These are phyloP conservation scores for Gautieria morchelliformis DNA, from an alignment of 768 basidiomycete species.

Conservation along the genomic window DNA sequence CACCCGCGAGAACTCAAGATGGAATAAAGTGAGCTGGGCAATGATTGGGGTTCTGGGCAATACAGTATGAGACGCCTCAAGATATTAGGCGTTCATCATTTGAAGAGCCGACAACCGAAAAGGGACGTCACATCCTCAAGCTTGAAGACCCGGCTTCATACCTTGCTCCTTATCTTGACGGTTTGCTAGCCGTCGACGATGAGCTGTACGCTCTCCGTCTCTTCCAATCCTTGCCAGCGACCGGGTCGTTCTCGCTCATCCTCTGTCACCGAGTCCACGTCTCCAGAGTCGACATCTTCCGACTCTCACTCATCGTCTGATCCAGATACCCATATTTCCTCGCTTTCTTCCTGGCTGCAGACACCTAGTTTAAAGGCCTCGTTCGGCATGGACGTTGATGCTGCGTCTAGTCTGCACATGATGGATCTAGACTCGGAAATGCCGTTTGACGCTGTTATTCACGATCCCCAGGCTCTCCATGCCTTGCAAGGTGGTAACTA, in stretches of 20 bases:
- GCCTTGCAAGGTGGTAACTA: background rate
- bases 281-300: conserved; percentile 3
- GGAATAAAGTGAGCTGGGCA: too few relatives aligned
- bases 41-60: too few relatives aligned
- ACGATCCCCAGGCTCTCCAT: background rate
- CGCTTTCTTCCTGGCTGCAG: conserved; percentile 3
- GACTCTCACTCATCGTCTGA: conserved; percentile 8
- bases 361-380: background rate
- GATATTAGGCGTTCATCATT: too few relatives aligned
- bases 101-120: too few relatives aligned
- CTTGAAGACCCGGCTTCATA: too few relatives aligned
- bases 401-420: background rate
- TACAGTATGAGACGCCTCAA: too few relatives aligned
- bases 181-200: background rate
- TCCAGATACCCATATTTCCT: conserved; percentile 1
- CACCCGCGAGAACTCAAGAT: too few relatives aligned
- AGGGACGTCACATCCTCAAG: background rate
- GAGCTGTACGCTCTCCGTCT: background rate
- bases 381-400: background rate
- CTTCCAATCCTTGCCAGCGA: background rate
- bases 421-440: conserved; percentile 5
- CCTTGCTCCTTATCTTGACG: background rate
- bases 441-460: background rate
- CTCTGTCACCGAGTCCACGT: conserved; percentile 1
- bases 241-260: conserved; percentile 1